Conservation (phyloP, 2,329 filamentous ascomycete species). For the Phyllosticta citribraziliensis region DNA sequence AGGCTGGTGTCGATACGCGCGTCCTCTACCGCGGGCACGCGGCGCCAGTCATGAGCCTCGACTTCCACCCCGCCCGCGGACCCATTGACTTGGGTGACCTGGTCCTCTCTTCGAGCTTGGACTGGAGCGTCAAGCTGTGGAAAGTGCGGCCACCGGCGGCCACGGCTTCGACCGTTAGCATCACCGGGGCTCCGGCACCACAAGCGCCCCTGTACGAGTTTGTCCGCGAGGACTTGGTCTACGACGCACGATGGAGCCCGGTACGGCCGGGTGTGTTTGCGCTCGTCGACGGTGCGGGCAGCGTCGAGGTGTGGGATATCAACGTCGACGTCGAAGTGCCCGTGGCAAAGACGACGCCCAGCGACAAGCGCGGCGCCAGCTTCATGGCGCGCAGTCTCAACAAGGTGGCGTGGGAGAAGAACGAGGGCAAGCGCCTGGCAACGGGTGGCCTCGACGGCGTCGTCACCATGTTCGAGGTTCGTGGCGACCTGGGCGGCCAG, state of each 20-base stretch:
- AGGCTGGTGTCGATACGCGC: conserved; percentile 85
- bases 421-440: conserved; percentile 76
- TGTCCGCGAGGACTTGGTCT: conserved; percentile 89
- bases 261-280: conserved; percentile 91
- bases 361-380: conserved; percentile 40
- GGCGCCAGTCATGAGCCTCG: conserved; percentile 89
- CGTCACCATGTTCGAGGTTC: conserved; percentile 88
- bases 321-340: conserved; percentile 89
- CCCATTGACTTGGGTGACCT: conserved; percentile 91
- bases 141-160: conserved; percentile 76
- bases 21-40: conserved; percentile 84
- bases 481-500: conserved; percentile 69
- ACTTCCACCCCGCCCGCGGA: conserved; percentile 88
- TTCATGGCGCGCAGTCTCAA: conserved; percentile 82
- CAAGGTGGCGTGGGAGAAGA: conserved; percentile 87
- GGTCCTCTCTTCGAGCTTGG: conserved; percentile 81
- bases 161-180: conserved; percentile 34
- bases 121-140: conserved; percentile 98
- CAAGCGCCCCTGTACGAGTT: conserved; percentile 79
- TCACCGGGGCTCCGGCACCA: conserved; percentile 35
- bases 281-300: conserved; percentile 85
- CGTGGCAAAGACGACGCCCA: conserved; percentile 68
- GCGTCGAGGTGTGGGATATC: conserved; percentile 90
- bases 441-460: conserved; percentile 88
- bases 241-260: conserved; percentile 92